A percentile compares a stretch with the other conserved stretches of the same genome.
These are phyloP conservation scores for Tolypocladium ophioglossoides DNA, from an alignment of 2,329 filamentous ascomycete species.

Conservation along the genomic window DNA sequence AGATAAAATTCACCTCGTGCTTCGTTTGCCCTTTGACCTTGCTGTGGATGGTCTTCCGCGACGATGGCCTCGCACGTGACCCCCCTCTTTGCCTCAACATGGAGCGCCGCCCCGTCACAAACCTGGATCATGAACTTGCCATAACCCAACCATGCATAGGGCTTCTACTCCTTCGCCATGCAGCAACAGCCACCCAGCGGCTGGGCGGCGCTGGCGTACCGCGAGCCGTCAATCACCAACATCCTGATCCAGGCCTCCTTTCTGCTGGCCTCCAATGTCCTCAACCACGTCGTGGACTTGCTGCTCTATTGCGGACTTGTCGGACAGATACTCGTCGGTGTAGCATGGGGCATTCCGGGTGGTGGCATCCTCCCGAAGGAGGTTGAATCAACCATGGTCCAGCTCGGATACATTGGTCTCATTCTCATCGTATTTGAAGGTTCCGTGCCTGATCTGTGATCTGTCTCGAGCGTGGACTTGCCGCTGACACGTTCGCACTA, in stretches of 20 bases:
- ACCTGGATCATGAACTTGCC: not conserved
- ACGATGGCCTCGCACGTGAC: no score
- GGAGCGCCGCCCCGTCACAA: no score
- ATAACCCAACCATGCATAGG: not conserved
- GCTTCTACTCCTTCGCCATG: no score
- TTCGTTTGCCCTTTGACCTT: no score
- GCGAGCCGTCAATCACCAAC: conserved; percentile 48
- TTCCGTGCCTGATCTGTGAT: conserved; percentile 11
- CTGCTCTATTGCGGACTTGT: conserved; percentile 59
- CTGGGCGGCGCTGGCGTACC: conserved; percentile 34
- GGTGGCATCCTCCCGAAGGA: conserved; percentile 44
- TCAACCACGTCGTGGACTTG: conserved; percentile 46
- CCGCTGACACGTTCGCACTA: conserved; percentile 8
- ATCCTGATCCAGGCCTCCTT: conserved; percentile 54
- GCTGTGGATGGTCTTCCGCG: no score
- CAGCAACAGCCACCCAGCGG: not conserved
- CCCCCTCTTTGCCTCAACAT: no score
- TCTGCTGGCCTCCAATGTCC: conserved; percentile 48
- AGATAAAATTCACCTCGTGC: no score
- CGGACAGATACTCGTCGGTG: conserved; percentile 60
- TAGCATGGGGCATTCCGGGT: conserved; percentile 60
- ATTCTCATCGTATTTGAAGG: conserved; percentile 64
- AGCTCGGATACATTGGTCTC: conserved; percentile 64
- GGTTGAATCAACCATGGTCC: conserved; percentile 44
- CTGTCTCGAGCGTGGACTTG: no score